Evolutionary conservation across 805 yeast genomes (phyloP).

Genomic region (Candida quercuum): DNA sequence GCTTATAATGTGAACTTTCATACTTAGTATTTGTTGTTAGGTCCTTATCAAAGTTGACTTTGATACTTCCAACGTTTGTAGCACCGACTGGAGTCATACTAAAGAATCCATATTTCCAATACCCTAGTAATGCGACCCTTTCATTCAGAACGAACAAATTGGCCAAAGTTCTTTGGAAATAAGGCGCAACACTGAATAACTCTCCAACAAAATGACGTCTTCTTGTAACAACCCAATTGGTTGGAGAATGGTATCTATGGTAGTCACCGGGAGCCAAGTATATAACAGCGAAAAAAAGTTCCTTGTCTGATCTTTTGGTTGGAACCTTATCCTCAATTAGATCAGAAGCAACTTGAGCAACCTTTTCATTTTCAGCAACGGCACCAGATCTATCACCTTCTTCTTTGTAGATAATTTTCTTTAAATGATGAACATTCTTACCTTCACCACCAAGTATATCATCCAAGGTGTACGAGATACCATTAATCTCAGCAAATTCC

Average conservation of each 20-base stretch:
- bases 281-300: constrained; percentile 82
- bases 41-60: constrained; percentile 86
- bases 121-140: constrained; percentile 90
- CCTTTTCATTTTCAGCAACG: constrained; percentile 25
- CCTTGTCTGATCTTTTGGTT: constrained; percentile 36
- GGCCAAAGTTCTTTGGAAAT: constrained; percentile 80
- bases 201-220: constrained; percentile 97
- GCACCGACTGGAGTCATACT: constrained; percentile 99
- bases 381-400: constrained; percentile 62
- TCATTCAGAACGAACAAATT: constrained; percentile 90
- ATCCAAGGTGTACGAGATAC: constrained; percentile 65
- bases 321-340: constrained; percentile 13
- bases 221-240: constrained; percentile 89
- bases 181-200: constrained; percentile 93
- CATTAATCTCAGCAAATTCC: constrained; percentile 75
- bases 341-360: constrained; percentile 35
- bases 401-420: constrained; percentile 45
- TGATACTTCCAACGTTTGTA: constrained; percentile 94
- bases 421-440: constrained; percentile 36
- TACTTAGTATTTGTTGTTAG: constrained; percentile 75
- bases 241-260: constrained; percentile 94
- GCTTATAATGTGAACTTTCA: constrained; percentile 34
- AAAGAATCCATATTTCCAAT: constrained; percentile 96
- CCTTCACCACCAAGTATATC: constrained; percentile 58
- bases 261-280: constrained; percentile 98